Base-by-base conservation (phyloP, 192 early-diverging fungal species). In the Coemansia sp. region DNA sequence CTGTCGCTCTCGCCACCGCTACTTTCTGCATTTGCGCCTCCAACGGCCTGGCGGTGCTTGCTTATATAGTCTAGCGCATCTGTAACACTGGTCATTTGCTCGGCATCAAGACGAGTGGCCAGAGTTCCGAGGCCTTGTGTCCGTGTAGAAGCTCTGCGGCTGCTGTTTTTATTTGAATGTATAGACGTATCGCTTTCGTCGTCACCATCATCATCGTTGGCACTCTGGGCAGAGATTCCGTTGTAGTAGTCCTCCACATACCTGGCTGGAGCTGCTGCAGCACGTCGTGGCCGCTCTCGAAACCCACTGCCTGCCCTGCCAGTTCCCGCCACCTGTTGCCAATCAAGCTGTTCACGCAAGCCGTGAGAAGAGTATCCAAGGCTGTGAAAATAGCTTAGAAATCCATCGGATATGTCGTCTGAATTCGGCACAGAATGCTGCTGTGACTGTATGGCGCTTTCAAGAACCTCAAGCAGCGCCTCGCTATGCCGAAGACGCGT, bases 401-500 rank as follows among this genome's bases (percentile, higher is more conserved):
- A 46, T 11, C 67, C 70, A 52, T 66, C 70, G 59, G 61, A 54
- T 8, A 59, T 56, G 28, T 64, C 47, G 34, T 34, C 50, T 11
- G 62, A 48, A 23, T 53, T 66, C 26, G 49, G 24, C 15, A 38
- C 26, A 18, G 72, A 74, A 31, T 80, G 76, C 44, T 72, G 82
- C 26, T 79, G 73, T 15, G 80, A 73, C 24, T 71, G 66, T 25
- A 82, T 73, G 37, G 78, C 74, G 26, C 76, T 74, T 28, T 81
- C 82, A 17, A 91, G 71, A 51, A 86, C 86, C 5, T 64, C 58
- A 10, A 90, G 70, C 56, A 82, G 61, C 28, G 72, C 69, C 63
- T 89, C 84, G 23, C 84, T 82, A 58, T 84, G 88, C 15, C 60
- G 75, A 15, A 93, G 75, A 38, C 89, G 85, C 25, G 78, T 61